Conservation (phyloP, 2,329 filamentous ascomycete genomes). For the Scedosporium apiospermum region DNA sequence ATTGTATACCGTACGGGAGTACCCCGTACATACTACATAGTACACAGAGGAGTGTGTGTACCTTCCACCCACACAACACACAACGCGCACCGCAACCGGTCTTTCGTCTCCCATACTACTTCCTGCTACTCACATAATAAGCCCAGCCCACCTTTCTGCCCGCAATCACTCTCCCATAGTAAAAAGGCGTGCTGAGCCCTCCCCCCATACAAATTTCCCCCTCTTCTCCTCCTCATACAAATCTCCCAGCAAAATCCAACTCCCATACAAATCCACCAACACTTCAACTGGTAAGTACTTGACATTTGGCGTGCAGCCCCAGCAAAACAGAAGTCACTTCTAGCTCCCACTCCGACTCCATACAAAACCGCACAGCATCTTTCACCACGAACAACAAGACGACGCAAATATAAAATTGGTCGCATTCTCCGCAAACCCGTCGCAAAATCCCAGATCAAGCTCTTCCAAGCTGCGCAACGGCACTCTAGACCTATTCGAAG, state of each 20-base stretch:
- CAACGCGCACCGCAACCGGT: background rate
- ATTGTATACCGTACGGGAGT: background rate
- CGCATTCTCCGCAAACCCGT: background rate
- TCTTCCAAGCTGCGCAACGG: background rate
- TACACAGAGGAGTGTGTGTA: slow-evolving; percentile 1
- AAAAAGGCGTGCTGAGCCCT: slow-evolving; percentile 50
- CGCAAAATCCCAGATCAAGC: background rate
- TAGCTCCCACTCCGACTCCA: slow-evolving; percentile 10
- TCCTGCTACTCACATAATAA: slow-evolving; percentile 4
- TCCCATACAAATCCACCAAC: slow-evolving; percentile 41
- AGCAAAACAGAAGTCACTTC: slow-evolving; percentile 15
- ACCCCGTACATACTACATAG: slow-evolving; percentile 1
- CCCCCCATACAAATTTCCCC: slow-evolving; percentile 46
- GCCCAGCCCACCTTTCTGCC: slow-evolving; percentile 22
- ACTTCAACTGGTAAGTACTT: slow-evolving; percentile 48
- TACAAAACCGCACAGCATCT: slow-evolving; percentile 3
- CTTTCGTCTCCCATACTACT: slow-evolving; percentile 2
- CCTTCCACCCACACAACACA: background rate
- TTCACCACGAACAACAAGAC: background rate
- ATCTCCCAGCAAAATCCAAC: slow-evolving; percentile 42
- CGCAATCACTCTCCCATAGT: slow-evolving; percentile 56
- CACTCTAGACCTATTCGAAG: background rate
- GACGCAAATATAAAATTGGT: background rate
- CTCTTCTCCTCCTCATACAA: slow-evolving; percentile 54
- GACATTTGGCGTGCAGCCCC: slow-evolving; percentile 18